Conservation (phyloP, 441 rosid genomes). For the Pelargonium fulgidum region DNA sequence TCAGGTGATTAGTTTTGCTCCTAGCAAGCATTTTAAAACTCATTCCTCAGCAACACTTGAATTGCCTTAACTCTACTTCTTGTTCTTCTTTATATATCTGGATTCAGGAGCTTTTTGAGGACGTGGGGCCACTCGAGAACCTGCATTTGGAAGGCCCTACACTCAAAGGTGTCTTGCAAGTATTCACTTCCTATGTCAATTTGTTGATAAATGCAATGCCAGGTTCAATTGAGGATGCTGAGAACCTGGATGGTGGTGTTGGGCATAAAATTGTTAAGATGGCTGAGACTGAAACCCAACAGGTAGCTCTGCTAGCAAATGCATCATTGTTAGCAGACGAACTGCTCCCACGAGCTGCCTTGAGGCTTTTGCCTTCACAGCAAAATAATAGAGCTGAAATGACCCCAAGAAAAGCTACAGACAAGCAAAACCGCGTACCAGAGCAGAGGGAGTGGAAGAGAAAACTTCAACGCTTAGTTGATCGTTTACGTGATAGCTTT, state of each 20-base stretch:
- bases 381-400: slow-evolving; percentile 60
- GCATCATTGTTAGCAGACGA: slow-evolving; percentile 97
- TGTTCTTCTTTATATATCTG: neutral
- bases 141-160: slow-evolving; percentile 96
- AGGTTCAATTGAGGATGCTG: slow-evolving; percentile 83
- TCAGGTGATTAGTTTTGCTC: slow-evolving; percentile 47
- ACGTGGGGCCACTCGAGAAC: slow-evolving; percentile 86
- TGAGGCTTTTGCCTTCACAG: slow-evolving; percentile 69
- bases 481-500: slow-evolving; percentile 78
- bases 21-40: neutral
- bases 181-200: slow-evolving; percentile 86
- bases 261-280: slow-evolving; percentile 67
- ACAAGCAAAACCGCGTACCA: slow-evolving; percentile 92
- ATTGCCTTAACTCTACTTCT: too few species aligned
- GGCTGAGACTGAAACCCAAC: slow-evolving; percentile 95
- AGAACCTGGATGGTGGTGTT: slow-evolving; percentile 63
- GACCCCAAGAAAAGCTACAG: slow-evolving; percentile 53
- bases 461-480: slow-evolving; percentile 76
- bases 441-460: slow-evolving; percentile 99
- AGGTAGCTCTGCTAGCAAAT: slow-evolving; percentile 94
- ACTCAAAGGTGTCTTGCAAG: slow-evolving; percentile 85
- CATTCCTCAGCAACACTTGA: neutral
- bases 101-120: slow-evolving; percentile 91
- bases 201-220: slow-evolving; percentile 90
- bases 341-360: slow-evolving; percentile 93